phyloP scores from a whole-genome alignment of 1,139 yeast genomes.

The Taphrina communis region DNA sequence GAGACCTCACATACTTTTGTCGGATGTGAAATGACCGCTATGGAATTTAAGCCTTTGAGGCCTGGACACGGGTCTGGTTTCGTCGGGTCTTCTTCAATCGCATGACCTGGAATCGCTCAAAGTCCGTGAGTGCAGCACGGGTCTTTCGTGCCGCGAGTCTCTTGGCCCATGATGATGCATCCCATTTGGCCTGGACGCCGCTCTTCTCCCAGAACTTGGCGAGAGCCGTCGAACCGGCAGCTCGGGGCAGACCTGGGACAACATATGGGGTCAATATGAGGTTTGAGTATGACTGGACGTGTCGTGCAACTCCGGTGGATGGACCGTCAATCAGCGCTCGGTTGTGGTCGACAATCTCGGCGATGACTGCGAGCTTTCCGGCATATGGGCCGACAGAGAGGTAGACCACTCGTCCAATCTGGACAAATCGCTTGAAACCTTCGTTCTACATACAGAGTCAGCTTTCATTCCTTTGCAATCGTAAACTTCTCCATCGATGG shows the following conservation, averaged over 20 bases:
- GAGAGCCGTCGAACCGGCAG: constrained; percentile 84
- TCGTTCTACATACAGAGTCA: constrained; percentile 18
- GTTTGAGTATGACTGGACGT: constrained; percentile 83
- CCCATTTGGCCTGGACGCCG: constrained; percentile 89
- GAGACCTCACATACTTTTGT: neutral
- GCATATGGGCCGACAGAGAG: constrained; percentile 70
- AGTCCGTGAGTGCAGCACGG: constrained; percentile 91
- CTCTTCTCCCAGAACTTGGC: constrained; percentile 93
- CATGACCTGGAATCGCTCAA: constrained; percentile 97
- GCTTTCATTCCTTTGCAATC: constrained; percentile 2
- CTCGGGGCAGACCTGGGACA: constrained; percentile 86
- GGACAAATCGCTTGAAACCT: constrained; percentile 77
- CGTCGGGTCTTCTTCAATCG: constrained; percentile 55
- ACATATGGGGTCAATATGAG: constrained; percentile 93
- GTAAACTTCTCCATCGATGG: constrained; percentile 34
- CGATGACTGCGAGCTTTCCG: constrained; percentile 90
- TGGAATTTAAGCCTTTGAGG: constrained; percentile 27
- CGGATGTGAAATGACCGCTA: neutral
- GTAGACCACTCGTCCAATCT: constrained; percentile 98
- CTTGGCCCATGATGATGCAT: constrained; percentile 94
- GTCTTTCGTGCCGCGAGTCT: constrained; percentile 93
- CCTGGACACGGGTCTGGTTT: constrained; percentile 29
- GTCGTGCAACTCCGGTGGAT: constrained; percentile 83
- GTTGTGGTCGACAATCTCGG: constrained; percentile 99
- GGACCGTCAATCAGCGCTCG: constrained; percentile 98